Conservation (phyloP, 2,329 filamentous ascomycete species). For the Arthrobotrys pseudoclavata region DNA sequence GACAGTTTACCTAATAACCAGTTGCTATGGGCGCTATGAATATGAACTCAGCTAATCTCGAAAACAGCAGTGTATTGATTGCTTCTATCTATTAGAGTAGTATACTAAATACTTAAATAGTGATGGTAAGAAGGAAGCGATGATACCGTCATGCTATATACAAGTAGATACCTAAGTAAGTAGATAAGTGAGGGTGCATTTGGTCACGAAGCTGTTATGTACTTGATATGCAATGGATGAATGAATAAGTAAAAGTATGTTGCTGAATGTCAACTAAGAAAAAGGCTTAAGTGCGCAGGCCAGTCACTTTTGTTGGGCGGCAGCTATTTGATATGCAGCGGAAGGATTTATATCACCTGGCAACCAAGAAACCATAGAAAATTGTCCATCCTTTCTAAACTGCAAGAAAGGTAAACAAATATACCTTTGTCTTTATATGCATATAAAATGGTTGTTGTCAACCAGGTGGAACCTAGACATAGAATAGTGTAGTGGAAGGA, state of each 20-base stretch:
- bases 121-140: too few species aligned
- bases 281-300: constrained; percentile 5
- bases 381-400: background rate
- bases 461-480: constrained; percentile 8
- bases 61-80: background rate
- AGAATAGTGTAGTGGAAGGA: constrained; percentile 11
- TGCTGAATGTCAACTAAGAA: background rate
- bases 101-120: too few species aligned
- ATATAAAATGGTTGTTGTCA: background rate
- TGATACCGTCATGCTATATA: too few species aligned
- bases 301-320: background rate
- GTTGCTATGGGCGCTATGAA: background rate
- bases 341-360: background rate
- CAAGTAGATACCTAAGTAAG: too few species aligned
- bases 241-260: constrained; percentile 7
- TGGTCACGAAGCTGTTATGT: too few species aligned
- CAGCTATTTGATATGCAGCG: constrained; percentile 14
- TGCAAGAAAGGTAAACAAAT: background rate
- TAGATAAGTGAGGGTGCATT: too few species aligned
- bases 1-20: background rate
- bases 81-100: too few species aligned
- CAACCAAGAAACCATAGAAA: constrained; percentile 6
- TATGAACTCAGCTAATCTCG: background rate
- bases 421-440: background rate
- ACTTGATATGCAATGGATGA: too few species aligned